These are phyloP conservation scores for Alternaria brassicae DNA, from an alignment of 2,329 filamentous ascomycete genomes.

Conservation along the genomic window DNA sequence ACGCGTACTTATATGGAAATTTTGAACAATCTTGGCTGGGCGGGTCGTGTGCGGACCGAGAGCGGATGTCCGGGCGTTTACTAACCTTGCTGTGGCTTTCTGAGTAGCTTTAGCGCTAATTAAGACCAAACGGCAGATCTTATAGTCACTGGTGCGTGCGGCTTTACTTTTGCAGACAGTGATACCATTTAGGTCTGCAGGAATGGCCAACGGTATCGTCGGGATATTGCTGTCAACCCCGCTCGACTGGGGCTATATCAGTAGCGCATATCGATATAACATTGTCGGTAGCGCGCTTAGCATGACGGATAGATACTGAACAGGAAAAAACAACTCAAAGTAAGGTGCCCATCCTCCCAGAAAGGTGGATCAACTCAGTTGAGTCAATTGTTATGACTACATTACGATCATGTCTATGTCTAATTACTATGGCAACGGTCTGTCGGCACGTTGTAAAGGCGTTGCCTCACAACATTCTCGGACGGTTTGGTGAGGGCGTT, in stretches of 20 bases:
- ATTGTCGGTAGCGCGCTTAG: background rate
- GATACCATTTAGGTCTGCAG: background rate
- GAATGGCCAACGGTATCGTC: background rate
- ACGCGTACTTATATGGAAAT: background rate
- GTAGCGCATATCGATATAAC: background rate
- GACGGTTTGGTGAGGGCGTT: background rate
- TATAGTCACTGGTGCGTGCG: background rate
- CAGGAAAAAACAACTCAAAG: background rate
- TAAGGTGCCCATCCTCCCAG: background rate
- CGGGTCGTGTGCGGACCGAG: background rate
- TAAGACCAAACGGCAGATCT: background rate
- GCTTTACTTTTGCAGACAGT: background rate
- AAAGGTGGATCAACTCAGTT: background rate
- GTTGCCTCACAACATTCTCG: conserved; percentile 2
- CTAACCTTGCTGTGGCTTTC: background rate
- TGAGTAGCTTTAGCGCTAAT: background rate
- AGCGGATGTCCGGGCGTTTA: background rate
- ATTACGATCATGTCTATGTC: background rate
- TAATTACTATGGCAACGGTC: background rate
- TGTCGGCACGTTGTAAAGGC: background rate
- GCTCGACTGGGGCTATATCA: background rate
- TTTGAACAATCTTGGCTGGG: background rate
- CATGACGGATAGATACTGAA: background rate
- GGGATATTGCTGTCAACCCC: background rate
- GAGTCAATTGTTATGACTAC: background rate